These are phyloP conservation scores for Penicillium pancosmium DNA, from an alignment of 495 filamentous ascomycete genomes.

Conservation along the genomic window DNA sequence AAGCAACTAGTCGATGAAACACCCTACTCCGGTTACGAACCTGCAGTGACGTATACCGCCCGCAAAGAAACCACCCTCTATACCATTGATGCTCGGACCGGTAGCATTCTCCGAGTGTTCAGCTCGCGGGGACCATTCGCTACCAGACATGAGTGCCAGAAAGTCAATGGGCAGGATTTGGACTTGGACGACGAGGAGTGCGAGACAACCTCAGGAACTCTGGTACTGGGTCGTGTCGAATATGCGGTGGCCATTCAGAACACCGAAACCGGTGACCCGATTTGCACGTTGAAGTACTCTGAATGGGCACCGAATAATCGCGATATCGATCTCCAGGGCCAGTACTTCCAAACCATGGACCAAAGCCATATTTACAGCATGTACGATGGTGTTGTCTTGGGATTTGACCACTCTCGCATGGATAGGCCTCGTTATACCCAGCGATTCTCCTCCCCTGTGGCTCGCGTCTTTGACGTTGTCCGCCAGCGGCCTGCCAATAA, in stretches of 20 bases:
- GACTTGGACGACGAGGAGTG: conserved; percentile 73
- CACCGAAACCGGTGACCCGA: conserved; percentile 68
- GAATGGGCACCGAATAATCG: conserved; percentile 95
- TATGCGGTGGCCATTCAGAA: conserved; percentile 86
- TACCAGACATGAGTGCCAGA: conserved; percentile 52
- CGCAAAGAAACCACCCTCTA: conserved; percentile 80
- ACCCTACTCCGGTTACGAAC: conserved; percentile 65
- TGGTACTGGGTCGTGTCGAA: conserved; percentile 82
- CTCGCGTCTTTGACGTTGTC: conserved; percentile 87
- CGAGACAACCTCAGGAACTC: conserved; percentile 65
- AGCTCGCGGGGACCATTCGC: conserved; percentile 58
- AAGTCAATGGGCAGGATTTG: conserved; percentile 60
- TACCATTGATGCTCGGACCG: conserved; percentile 83
- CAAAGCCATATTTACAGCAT: conserved; percentile 84
- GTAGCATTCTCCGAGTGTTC: conserved; percentile 68
- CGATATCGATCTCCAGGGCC: conserved; percentile 82
- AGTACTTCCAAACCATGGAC: conserved; percentile 80
- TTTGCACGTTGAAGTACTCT: conserved; percentile 89
- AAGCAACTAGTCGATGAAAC: conserved; percentile 75
- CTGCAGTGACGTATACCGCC: conserved; percentile 76
- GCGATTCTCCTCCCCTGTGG: conserved; percentile 80
- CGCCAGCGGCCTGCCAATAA: conserved; percentile 58
- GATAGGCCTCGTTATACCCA: conserved; percentile 61
- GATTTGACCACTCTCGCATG: conserved; percentile 67
- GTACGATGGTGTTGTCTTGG: conserved; percentile 85